phyloP scores from a whole-genome alignment of 2,329 filamentous ascomycete genomes.

The Emergomyces pasteurianus region DNA sequence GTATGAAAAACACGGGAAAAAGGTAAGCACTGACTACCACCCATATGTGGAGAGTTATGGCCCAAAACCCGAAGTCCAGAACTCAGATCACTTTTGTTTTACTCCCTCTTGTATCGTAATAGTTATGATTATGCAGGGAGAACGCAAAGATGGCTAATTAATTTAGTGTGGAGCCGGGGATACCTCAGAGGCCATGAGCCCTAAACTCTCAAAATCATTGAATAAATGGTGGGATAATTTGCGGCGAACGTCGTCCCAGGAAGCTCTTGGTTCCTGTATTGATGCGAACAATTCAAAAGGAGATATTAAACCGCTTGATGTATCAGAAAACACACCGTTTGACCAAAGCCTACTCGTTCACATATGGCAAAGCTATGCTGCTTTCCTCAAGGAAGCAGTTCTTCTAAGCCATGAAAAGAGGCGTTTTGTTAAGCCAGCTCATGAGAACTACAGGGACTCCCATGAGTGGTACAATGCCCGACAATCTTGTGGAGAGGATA shows the following conservation, averaged over 20 bases:
- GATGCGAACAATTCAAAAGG: neutral
- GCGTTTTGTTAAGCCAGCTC: neutral
- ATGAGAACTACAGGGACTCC: neutral
- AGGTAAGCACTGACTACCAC: neutral
- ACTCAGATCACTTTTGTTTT: neutral
- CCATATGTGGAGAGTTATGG: neutral
- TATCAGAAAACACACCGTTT: neutral
- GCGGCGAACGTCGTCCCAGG: neutral
- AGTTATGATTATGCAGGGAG: neutral
- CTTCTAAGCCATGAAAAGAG: neutral
- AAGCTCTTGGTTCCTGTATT: neutral
- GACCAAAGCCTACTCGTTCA: neutral
- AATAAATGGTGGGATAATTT: neutral
- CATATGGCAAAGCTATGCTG: neutral
- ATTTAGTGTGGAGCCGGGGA: neutral
- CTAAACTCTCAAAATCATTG: neutral
- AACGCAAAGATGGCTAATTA: neutral
- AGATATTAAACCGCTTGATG: neutral
- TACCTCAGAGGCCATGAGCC: neutral
- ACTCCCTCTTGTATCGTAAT: neutral
- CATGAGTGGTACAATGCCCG: neutral
- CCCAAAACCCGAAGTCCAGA: neutral
- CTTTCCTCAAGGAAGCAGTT: neutral
- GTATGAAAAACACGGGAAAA: neutral
- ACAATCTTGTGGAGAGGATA: neutral